A percentile compares a stretch with the other conserved stretches of the same genome.
These are phyloP conservation scores for Sarocladiaceae sp. DNA, from an alignment of 2,329 filamentous ascomycete species.

Conservation along the genomic window DNA sequence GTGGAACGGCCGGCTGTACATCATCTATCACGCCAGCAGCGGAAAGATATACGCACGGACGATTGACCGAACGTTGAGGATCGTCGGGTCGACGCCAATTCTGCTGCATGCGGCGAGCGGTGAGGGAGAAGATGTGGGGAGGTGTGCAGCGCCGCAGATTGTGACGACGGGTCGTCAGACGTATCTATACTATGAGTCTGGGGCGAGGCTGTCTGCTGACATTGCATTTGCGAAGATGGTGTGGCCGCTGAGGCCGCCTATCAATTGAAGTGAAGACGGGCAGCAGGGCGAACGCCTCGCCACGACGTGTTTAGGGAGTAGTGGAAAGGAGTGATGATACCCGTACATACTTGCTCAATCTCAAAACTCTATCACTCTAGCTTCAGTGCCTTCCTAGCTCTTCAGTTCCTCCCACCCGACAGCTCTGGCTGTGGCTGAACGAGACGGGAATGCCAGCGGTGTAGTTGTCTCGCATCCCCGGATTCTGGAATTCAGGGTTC, in stretches of 20 bases:
- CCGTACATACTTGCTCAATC: no score
- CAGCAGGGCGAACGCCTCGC: no score
- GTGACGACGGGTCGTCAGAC: slow-evolving; percentile 9
- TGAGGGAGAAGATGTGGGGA: slow-evolving; percentile 6
- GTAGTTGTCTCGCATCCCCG: no score
- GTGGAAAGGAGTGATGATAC: no score
- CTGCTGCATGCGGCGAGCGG: slow-evolving; percentile 13
- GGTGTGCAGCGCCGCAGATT: slow-evolving; percentile 14
- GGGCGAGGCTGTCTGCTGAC: slow-evolving; percentile 12
- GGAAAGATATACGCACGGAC: slow-evolving; percentile 15
- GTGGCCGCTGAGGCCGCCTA: background rate
- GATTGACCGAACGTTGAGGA: slow-evolving; percentile 13
- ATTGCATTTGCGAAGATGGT: slow-evolving; percentile 14
- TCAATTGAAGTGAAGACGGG: background rate
- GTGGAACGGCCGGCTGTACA: slow-evolving; percentile 13
- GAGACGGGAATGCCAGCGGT: no score
- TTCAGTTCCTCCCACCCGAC: no score
- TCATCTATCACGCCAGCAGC: slow-evolving; percentile 15
- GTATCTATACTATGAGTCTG: slow-evolving; percentile 15
- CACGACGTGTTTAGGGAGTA: no score
- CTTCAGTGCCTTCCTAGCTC: no score
- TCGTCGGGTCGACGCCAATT: slow-evolving; percentile 12
- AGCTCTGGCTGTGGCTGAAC: no score
- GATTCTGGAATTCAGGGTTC: no score
- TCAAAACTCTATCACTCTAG: no score